Conservation (phyloP, 2,329 filamentous ascomycete species). For the Aspergillus calidoustus region DNA sequence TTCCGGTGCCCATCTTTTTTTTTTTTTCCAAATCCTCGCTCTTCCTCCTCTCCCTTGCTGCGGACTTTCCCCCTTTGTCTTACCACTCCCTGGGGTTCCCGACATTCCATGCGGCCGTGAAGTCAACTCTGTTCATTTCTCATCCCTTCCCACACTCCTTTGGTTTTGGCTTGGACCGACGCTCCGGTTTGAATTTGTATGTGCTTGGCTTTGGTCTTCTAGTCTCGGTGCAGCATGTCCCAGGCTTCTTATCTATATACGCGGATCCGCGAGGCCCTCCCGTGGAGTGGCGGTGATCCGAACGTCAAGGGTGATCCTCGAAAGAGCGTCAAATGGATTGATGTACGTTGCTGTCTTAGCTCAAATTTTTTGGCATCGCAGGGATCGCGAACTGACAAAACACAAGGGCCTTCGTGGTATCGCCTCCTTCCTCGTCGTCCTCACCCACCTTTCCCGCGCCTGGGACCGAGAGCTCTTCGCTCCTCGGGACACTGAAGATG, state of each 20-base stretch:
- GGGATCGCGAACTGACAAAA: background rate
- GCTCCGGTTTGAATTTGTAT: conserved; percentile 1
- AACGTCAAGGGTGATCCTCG: conserved; percentile 37
- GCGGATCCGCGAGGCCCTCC: conserved; percentile 26
- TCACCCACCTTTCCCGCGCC: conserved; percentile 58
- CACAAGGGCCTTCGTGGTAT: conserved; percentile 58
- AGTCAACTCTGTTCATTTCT: background rate
- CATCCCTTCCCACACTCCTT: conserved; percentile 11
- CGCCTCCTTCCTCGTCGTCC: conserved; percentile 58
- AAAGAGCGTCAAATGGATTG: conserved; percentile 61
- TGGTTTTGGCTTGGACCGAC: conserved; percentile 1
- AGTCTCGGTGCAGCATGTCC: conserved; percentile 18
- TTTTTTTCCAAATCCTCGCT: background rate
- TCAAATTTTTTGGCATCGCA: background rate
- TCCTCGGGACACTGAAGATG: conserved; percentile 50
- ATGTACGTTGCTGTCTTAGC: conserved; percentile 51
- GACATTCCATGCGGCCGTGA: conserved; percentile 8
- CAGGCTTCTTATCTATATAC: conserved; percentile 26
- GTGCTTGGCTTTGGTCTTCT: conserved; percentile 8
- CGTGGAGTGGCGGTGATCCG: conserved; percentile 29
- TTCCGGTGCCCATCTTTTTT: background rate
- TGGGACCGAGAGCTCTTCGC: conserved; percentile 59
- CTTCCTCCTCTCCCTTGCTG: conserved; percentile 3
- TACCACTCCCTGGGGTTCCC: background rate
- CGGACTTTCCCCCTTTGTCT: background rate